These are phyloP conservation scores for Neoarthrinium moseri DNA, from an alignment of 2,329 filamentous ascomycete species.

Conservation along the genomic window DNA sequence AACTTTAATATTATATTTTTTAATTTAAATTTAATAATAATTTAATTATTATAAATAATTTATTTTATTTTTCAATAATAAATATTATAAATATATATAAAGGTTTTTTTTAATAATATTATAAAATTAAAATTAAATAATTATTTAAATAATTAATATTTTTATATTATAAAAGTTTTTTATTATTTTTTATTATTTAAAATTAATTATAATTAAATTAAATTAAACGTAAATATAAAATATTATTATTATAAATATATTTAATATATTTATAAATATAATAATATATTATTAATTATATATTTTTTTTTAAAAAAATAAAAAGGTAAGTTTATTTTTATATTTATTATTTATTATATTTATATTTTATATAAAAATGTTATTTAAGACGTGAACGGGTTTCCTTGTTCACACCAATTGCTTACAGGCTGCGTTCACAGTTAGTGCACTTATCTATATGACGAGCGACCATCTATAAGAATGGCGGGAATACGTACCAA, in stretches of 20 bases:
- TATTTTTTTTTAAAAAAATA: background rate
- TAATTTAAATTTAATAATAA: background rate
- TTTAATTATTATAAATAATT: conserved; percentile 1
- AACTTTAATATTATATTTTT: too few species aligned
- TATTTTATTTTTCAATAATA: background rate
- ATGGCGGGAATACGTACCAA: conserved; percentile 61
- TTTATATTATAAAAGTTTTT: too few species aligned
- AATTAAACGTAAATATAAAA: conserved; percentile 4
- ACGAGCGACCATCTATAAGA: background rate
- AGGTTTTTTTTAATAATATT: conserved; percentile 1
- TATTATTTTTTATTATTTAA: background rate
- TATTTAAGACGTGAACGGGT: background rate
- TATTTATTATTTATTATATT: conserved; percentile 1
- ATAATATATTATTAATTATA: background rate
- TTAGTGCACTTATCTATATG: too few species aligned
- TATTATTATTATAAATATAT: background rate
- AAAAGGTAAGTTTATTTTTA: background rate
- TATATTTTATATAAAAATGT: background rate
- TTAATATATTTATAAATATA: background rate
- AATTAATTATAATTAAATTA: background rate
- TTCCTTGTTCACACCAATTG: conserved; percentile 29
- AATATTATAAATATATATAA: background rate
- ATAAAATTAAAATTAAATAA: conserved; percentile 1
- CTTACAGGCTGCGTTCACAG: conserved; percentile 29
- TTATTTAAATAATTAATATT: background rate